Evolutionary conservation across 2,329 filamentous ascomycete genomes (phyloP), one percentile per base, ranked within the genome.

Genomic region (Fusarium pininemorale): DNA sequence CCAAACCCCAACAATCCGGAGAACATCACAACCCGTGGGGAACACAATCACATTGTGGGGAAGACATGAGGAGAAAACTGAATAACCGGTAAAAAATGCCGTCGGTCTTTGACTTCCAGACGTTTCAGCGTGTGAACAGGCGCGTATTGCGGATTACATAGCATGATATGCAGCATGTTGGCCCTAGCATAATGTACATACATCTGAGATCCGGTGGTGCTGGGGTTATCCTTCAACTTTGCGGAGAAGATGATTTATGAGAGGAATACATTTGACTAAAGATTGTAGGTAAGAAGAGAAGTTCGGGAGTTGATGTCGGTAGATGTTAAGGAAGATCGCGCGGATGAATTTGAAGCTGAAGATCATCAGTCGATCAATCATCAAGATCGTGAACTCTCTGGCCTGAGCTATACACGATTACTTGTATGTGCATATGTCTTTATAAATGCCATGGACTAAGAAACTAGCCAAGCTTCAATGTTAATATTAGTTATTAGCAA

Each of bases 41-140:
- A 59, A 57, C 24, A 44, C 24, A 50, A 57, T 20, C 22, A 13
- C 32, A 44, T 66, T 68, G 55, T 48, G 66, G 53, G 67, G 55
- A 54, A 47, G 38, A 35, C 20, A 50, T 51, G 51, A 39, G 30
- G 63, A 61, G 42, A 55, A 54, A 26, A 14, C 24, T 42, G 8
- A 38, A 14, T 5, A 26, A 3, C 7, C 26, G 37, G 42, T n/a
- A 32, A 37, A 38, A 68, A 35, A 38, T 42, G 54, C 41, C 37
- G 44, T 45, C 64, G 66, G 65, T 15, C 56, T 63, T 69, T 51
- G 66, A 63, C 26, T 51, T 69, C 66, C 66, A 69, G 16, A 13
- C 16, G 35, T 67, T 60, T 60, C 39, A 67, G 38, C 22, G 51
- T 39, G 24, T 39, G 26, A 54, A 55, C 41, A 32, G 15, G 15